These are phyloP conservation scores for Neonectria sp. DNA, from an alignment of 2,329 filamentous ascomycete genomes.

Conservation along the genomic window DNA sequence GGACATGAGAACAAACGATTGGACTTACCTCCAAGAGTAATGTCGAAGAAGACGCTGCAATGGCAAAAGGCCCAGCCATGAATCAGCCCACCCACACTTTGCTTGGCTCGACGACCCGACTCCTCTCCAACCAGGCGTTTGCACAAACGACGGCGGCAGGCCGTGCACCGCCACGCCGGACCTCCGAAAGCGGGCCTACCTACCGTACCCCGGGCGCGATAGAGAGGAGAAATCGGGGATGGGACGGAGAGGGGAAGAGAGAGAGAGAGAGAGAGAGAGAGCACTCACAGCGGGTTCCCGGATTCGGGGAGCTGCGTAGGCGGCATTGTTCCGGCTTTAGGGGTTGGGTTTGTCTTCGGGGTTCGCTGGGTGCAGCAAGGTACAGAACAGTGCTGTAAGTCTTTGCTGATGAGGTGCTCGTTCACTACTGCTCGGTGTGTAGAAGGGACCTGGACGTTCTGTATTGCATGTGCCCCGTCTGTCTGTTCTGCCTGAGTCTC, in stretches of 20 bases:
- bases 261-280: neutral
- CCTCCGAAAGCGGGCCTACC: slow-evolving; percentile 17
- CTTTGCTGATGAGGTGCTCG: neutral
- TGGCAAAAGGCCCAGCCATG: slow-evolving; percentile 30
- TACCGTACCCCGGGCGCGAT: slow-evolving; percentile 20
- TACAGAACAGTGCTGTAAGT: neutral
- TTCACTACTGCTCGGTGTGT: neutral
- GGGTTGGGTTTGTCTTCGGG: slow-evolving; percentile 5
- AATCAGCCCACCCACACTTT: slow-evolving; percentile 42
- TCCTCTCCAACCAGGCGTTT: neutral
- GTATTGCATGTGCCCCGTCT: slow-evolving; percentile 5
- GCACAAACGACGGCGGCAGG: slow-evolving; percentile 1
- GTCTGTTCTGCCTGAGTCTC: slow-evolving; percentile 8
- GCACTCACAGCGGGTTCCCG: slow-evolving; percentile 63
- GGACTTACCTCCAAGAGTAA: slow-evolving; percentile 79
- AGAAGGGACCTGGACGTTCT: slow-evolving; percentile 12
- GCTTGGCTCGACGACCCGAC: slow-evolving; percentile 28
- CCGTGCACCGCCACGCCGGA: slow-evolving; percentile 13
- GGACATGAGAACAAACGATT: slow-evolving; percentile 14
- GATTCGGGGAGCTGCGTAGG: slow-evolving; percentile 63
- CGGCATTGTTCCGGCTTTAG: slow-evolving; percentile 52
- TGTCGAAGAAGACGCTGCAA: slow-evolving; percentile 79
- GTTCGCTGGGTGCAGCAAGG: neutral
- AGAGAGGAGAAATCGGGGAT: slow-evolving; percentile 7
- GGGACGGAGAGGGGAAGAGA: neutral